phyloP scores from a whole-genome alignment of 2,329 filamentous ascomycete species.

The Fusarium staphyleae region DNA sequence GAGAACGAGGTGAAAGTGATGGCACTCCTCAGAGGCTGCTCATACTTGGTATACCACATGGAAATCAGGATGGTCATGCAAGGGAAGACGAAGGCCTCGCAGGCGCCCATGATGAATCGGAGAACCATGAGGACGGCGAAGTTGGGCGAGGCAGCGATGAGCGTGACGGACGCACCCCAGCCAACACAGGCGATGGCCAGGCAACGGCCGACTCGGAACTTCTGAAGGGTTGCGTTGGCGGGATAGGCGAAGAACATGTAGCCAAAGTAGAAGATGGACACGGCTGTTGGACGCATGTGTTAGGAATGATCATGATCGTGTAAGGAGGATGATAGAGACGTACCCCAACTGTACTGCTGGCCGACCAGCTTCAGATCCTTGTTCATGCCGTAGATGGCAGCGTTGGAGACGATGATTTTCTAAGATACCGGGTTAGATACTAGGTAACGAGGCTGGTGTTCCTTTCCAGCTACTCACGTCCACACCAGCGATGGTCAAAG shows the following conservation, averaged over 20 bases:
- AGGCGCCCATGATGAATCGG: constrained; percentile 38
- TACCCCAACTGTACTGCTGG: constrained; percentile 25
- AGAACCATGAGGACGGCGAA: constrained; percentile 38
- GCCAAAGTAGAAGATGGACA: constrained; percentile 23
- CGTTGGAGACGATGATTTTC: constrained; percentile 25
- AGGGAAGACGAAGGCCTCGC: constrained; percentile 27
- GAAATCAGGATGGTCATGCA: constrained; percentile 2
- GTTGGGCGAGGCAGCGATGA: constrained; percentile 48
- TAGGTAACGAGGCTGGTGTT: too few species aligned
- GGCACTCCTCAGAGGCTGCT: constrained; percentile 19
- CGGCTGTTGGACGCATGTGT: background rate
- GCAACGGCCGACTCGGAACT: constrained; percentile 1
- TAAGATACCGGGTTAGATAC: too few species aligned
- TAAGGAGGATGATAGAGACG: background rate
- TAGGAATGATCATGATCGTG: background rate
- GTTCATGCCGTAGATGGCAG: constrained; percentile 17
- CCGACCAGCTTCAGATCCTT: constrained; percentile 7
- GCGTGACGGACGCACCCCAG: constrained; percentile 49
- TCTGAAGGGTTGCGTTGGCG: constrained; percentile 7
- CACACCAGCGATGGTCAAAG: constrained; percentile 3
- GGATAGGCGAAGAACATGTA: constrained; percentile 11
- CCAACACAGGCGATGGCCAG: background rate
- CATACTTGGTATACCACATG: constrained; percentile 12
- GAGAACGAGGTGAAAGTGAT: constrained; percentile 6
- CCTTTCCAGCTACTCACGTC: constrained; percentile 6